phyloP scores from a whole-genome alignment of 805 yeast genomes.

The Lipomyces chichibuensis region DNA sequence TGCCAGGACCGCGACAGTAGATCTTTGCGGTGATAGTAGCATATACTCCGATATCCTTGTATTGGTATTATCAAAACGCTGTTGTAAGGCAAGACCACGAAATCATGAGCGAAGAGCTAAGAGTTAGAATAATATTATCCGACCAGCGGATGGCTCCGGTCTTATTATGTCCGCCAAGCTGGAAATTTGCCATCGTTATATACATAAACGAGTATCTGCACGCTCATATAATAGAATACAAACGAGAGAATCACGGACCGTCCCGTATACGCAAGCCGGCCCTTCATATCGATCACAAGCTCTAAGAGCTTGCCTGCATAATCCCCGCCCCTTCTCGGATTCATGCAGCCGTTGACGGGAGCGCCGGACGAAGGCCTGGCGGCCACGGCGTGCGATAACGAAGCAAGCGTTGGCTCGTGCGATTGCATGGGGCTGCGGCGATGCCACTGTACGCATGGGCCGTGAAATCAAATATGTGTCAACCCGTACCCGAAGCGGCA shows the following conservation, averaged over 20 bases:
- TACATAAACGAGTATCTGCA: neutral
- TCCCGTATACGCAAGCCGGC: neutral
- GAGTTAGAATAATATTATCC: neutral
- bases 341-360: neutral
- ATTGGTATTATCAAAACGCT: neutral
- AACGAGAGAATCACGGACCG: neutral
- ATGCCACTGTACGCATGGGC: too few relatives aligned
- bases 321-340: neutral
- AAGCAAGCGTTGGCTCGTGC: neutral
- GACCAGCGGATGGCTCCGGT: neutral
- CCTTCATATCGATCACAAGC: neutral
- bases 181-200: neutral
- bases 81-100: neutral
- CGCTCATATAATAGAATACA: neutral
- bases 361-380: constrained; percentile 3
- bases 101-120: neutral
- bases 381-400: constrained; percentile 4
- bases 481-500: too few relatives aligned
- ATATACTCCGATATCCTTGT: neutral
- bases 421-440: neutral
- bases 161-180: neutral
- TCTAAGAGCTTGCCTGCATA: neutral
- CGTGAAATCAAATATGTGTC: too few relatives aligned
- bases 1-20: neutral
- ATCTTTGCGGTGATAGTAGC: neutral